Evolutionary conservation across 2,329 filamentous ascomycete species (phyloP), one percentile per base, ranked within the genome.

Genomic region (Seiridium unicorne): DNA sequence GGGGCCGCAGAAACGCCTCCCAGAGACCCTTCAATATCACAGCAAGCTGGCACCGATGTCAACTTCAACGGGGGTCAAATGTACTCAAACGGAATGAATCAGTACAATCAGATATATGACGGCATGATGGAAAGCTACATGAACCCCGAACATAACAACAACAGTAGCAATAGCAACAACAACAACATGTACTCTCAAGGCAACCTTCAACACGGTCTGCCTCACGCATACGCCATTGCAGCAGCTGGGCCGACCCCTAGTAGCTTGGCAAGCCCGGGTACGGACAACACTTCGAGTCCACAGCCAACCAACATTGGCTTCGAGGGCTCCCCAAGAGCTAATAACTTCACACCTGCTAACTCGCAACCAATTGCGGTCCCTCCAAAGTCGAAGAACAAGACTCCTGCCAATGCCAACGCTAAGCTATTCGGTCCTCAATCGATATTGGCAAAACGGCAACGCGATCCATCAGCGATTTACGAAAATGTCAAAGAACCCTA

Each of bases 401-500:
- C 75, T 26, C 11, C 44, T 18, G 34, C 55, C 31, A 58, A 58
- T 51, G 67, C 77, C 26, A 79, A 77, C 61, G 62, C 74, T 8
- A 72, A 72, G 38, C 64, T 62, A 63, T 63, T 76, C 36, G 75
- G 67, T 69, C 81, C 70, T 66, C 81, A 84, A 62, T 79, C 81
- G 9, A 75, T 85, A 34, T 72, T 86, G n/a, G 79, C 81, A 48
- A 88, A 88, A 71, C 80, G 86, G 32, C 79, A 81, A 57, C 81
- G 86, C 44, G 92, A 97, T 70, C 90, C 93, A 4, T 93, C 92
- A 0, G 85, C 86, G 54, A 92, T 98, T 59, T 99, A 98, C 74
- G 88, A 93, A 63, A 90, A 87, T 46, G 92, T 99, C 69, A 93
- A 90, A 63, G 89, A 95, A 69, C 93, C 95, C 4, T 97, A 98